These are phyloP conservation scores for Trametes gibbosa DNA, from an alignment of 768 basidiomycete genomes.

Conservation along the genomic window DNA sequence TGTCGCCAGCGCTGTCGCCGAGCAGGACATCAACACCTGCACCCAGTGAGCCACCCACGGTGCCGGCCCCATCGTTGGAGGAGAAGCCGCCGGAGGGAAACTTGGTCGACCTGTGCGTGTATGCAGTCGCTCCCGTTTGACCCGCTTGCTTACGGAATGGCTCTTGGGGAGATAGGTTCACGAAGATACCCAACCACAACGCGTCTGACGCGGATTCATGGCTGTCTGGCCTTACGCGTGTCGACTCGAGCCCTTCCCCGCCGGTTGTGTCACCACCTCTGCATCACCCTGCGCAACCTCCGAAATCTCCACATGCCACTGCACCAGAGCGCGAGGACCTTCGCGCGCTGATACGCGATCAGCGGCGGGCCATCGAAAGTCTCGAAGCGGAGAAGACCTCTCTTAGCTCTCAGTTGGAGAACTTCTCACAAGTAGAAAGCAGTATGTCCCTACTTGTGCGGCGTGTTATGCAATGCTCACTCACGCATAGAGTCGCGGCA, in stretches of 20 bases:
- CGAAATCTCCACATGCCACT: constrained; percentile 11
- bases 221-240: constrained; percentile 58
- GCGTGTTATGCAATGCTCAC: not conserved
- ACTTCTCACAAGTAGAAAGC: constrained; percentile 55
- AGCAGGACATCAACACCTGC: constrained; percentile 36
- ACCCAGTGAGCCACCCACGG: constrained; percentile 23
- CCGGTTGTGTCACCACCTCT: constrained; percentile 36
- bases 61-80: constrained; percentile 2
- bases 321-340: constrained; percentile 25
- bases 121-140: not conserved
- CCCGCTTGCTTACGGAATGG: not conserved
- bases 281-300: constrained; percentile 22
- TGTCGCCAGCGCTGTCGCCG: constrained; percentile 46
- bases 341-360: constrained; percentile 45
- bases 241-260: constrained; percentile 28
- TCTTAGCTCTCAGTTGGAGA: constrained; percentile 46
- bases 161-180: constrained; percentile 39
- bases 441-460: constrained; percentile 39
- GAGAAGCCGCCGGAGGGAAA: constrained; percentile 38
- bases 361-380: constrained; percentile 72
- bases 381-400: constrained; percentile 51
- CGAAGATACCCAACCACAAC: constrained; percentile 32
- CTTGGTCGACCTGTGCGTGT: constrained; percentile 63
- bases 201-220: constrained; percentile 46
- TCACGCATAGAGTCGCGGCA: constrained; percentile 15